Base-by-base conservation (phyloP, 345 rosid species). In the Aquilaria malaccensis region DNA sequence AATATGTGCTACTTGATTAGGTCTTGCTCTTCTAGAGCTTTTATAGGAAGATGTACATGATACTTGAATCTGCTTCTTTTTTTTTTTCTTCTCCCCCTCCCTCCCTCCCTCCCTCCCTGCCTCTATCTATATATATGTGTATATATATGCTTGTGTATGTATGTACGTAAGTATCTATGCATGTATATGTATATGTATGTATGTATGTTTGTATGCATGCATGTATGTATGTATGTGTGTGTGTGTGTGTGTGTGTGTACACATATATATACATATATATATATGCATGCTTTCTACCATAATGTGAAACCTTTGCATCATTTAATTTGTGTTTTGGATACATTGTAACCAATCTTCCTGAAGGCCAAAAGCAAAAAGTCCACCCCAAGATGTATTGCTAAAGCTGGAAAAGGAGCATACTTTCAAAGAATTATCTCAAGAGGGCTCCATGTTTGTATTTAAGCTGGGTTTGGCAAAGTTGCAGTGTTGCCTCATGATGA, bases 381-480 rank as follows among this genome's bases (percentile, higher is more conserved):
- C 87, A 13, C 97, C 97, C 58, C 97, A 90, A 77, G 96, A 86
- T 60, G 64, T 80, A 58, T 76, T 94, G 67, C 81, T 87, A 61
- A 94, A 87, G 79, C 83, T 94, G 74, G 86, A 84, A 76, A 87
- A 83, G 77, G 97, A 90, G 62, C 64, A 64, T 62, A 77, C 81
- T 61, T 79, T 72, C 43, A 83, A 78, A 74, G 86, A 81, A 59
- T 60, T 72, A 56, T 74, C 90, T 58, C 79, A 78, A 70, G 89
- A 82, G 71, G 83, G 91, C 78, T 84, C 99, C 70, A 63, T 86
- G 83, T 86, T 78, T 77, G 92, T 90, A 64, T 83, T 78, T 74
- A 90, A 90, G 81, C 77, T 94, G 81, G 99, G 99, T 70, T 69
- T 94, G 74, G 70, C 79, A 60, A 86, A 88, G 77, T 52, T 85